Conservation (phyloP, 352 stramenopile genomes). For the Globisporangium mamillatum region DNA sequence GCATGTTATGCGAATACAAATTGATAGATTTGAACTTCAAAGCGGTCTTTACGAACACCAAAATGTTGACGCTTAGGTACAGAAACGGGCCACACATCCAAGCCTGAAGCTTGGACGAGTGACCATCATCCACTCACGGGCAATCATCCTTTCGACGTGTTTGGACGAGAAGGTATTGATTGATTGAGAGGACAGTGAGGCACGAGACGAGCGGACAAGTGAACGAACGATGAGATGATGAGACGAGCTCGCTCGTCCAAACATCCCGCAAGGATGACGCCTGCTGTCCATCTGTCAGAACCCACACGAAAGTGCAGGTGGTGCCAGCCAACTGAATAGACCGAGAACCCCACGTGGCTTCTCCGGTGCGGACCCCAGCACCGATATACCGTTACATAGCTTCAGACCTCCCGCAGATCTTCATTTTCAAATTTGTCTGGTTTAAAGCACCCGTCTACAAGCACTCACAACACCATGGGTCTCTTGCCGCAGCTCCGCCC, state of each 20-base stretch:
- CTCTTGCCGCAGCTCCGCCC: constrained; percentile 5
- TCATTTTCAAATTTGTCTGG: neutral
- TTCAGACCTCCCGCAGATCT: neutral
- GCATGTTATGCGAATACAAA: neutral
- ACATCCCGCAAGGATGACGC: neutral
- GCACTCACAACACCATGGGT: neutral
- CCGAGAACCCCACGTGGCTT: neutral
- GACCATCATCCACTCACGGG: neutral
- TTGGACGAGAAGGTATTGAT: neutral
- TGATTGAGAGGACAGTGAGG: neutral
- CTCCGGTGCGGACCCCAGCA: neutral
- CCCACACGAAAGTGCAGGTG: neutral
- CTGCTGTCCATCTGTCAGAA: neutral
- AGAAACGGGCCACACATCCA: neutral
- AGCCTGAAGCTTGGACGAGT: neutral
- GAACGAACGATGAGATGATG: neutral
- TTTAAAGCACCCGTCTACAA: neutral
- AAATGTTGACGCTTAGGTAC: neutral
- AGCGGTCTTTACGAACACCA: neutral
- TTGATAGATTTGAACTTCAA: too few species aligned
- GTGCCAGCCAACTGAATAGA: neutral
- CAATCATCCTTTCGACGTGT: neutral
- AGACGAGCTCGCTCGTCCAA: neutral
- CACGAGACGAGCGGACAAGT: neutral
- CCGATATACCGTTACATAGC: neutral